phyloP scores from a whole-genome alignment of 495 filamentous ascomycete species.

The Beverwykella pulmonaria region DNA sequence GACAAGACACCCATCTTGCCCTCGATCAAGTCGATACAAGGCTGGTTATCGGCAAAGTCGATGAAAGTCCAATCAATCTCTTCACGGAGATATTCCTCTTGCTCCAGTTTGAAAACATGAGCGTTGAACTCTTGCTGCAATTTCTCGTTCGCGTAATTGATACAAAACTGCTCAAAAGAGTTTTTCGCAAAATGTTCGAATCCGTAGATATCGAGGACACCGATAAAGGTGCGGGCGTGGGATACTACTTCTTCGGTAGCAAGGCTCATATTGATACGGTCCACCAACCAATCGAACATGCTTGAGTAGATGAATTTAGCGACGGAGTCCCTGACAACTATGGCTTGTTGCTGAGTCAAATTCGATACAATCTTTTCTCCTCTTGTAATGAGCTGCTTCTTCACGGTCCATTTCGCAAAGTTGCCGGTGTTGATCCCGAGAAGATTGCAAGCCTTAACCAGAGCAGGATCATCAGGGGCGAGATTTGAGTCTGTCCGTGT shows the following conservation, averaged over 20 bases:
- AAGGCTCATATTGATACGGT: conserved; percentile 87
- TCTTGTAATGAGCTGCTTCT: conserved; percentile 96
- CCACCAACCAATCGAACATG: conserved; percentile 97
- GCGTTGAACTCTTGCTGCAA: conserved; percentile 99
- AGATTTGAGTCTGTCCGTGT: conserved; percentile 85
- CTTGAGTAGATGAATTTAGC: conserved; percentile 99
- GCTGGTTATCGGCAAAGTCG: conserved; percentile 99
- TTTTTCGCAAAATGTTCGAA: conserved; percentile 99
- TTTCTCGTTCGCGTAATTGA: conserved; percentile 99
- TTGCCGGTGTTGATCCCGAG: conserved; percentile 84
- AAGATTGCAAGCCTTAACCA: conserved; percentile 80
- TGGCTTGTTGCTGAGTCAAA: conserved; percentile 88
- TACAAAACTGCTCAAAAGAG: conserved; percentile 99
- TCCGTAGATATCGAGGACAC: conserved; percentile 98
- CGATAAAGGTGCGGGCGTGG: conserved; percentile 90
- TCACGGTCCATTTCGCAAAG: conserved; percentile 98
- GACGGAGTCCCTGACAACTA: conserved; percentile 95
- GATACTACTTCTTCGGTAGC: conserved; percentile 85
- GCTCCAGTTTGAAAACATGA: conserved; percentile 99
- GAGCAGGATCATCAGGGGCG: conserved; percentile 74
- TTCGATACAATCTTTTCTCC: conserved; percentile 98
- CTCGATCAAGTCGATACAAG: conserved; percentile 99
- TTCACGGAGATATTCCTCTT: conserved; percentile 96
- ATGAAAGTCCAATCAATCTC: conserved; percentile 99
- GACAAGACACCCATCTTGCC: conserved; percentile 92